Conservation (phyloP, 1,284 basidiomycete species). For the Trichosporon sp. region DNA sequence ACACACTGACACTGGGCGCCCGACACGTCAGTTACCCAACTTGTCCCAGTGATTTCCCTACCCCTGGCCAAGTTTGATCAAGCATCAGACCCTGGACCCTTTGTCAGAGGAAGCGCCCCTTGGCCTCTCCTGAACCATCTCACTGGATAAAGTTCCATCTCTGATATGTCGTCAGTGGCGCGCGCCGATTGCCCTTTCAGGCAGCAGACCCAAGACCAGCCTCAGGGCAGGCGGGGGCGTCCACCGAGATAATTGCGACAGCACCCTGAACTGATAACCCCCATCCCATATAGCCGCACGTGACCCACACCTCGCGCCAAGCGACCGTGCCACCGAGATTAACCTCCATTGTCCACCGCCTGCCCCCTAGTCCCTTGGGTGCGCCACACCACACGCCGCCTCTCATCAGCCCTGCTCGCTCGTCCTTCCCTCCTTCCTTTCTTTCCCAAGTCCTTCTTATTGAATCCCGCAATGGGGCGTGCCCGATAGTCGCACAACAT, state of each 20-base stretch:
- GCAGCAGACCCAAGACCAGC: neutral
- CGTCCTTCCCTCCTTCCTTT: no score
- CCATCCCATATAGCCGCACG: neutral
- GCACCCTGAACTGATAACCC: neutral
- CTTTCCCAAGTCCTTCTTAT: neutral
- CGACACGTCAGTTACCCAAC: neutral
- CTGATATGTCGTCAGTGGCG: constrained; percentile 2
- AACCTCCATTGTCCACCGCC: no score
- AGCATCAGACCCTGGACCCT: neutral
- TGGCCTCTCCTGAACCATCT: neutral
- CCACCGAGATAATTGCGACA: neutral
- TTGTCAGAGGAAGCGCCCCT: neutral
- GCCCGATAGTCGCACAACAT: neutral
- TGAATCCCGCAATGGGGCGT: neutral
- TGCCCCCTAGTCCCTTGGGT: neutral
- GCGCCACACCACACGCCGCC: neutral
- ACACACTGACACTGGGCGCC: no score
- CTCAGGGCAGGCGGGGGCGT: neutral
- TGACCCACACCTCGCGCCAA: neutral
- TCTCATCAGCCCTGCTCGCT: no score
- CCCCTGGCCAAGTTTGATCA: constrained; percentile 1
- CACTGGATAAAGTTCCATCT: neutral
- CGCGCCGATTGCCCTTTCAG: neutral
- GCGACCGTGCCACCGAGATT: constrained; percentile 17
- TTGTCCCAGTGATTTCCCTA: neutral